phyloP scores from a whole-genome alignment of 306 rosid genomes.

The Pterocarpus santalinus region DNA sequence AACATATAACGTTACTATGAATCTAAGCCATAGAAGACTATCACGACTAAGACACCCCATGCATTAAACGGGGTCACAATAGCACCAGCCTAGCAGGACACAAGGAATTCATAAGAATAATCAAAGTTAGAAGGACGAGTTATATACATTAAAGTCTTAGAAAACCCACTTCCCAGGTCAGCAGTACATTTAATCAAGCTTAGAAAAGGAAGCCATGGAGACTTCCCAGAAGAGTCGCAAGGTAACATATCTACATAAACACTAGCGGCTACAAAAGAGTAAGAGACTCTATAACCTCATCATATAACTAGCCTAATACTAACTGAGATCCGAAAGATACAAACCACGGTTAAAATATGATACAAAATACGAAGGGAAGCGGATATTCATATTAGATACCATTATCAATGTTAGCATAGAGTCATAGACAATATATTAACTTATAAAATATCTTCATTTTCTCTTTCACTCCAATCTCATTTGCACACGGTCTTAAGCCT shows the following conservation, averaged over 20 bases:
- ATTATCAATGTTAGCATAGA: constrained; percentile 73
- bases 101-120: constrained; percentile 20
- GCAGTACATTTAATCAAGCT: constrained; percentile 55
- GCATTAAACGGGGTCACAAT: background rate
- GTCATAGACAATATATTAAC: constrained; percentile 55
- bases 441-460: constrained; percentile 25
- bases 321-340: constrained; percentile 52
- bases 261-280: constrained; percentile 55
- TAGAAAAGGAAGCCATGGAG: constrained; percentile 48
- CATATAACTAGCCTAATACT: constrained; percentile 55
- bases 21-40: too few species aligned
- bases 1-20: background rate
- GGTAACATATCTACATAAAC: constrained; percentile 68
- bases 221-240: constrained; percentile 51
- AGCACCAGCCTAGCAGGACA: background rate
- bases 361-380: constrained; percentile 63
- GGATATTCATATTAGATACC: constrained; percentile 50
- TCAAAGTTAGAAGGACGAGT: background rate
- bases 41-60: background rate
- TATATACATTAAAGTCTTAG: constrained; percentile 51
- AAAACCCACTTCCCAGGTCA: constrained; percentile 65
- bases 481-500: constrained; percentile 85
- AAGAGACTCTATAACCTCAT: constrained; percentile 59
- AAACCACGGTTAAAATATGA: constrained; percentile 52
- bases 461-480: constrained; percentile 38